Conservation (phyloP, 805 yeast species). For the Ogataea naganishii region DNA sequence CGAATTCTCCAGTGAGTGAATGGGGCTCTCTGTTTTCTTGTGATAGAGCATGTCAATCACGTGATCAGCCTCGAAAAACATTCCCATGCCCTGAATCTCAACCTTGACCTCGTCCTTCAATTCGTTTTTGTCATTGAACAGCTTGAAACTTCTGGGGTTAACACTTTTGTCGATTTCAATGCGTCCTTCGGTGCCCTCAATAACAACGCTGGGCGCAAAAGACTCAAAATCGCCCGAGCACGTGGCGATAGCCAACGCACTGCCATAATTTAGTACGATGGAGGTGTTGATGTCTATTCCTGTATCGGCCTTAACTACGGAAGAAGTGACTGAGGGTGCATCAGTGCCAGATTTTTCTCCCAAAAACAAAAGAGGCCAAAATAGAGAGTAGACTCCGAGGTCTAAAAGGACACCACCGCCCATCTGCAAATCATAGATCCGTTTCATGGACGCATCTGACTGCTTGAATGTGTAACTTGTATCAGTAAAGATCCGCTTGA, state of each 20-base stretch:
- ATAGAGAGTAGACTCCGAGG: constrained; percentile 43
- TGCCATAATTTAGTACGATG: constrained; percentile 27
- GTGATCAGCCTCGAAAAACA: constrained; percentile 48
- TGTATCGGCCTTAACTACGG: constrained; percentile 24
- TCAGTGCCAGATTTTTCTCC: constrained; percentile 21
- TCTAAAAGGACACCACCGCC: constrained; percentile 54
- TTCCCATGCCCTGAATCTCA: constrained; percentile 31
- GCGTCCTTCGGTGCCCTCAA: constrained; percentile 14
- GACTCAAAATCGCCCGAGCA: constrained; percentile 10
- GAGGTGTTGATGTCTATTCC: constrained; percentile 34
- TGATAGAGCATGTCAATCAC: constrained; percentile 34
- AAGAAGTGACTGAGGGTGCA: constrained; percentile 20
- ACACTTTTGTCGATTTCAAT: constrained; percentile 9
- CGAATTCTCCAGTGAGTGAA: constrained; percentile 33
- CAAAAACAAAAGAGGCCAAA: constrained; percentile 32
- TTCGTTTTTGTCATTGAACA: constrained; percentile 20
- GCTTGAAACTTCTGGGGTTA: constrained; percentile 17
- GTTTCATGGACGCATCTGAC: constrained; percentile 6
- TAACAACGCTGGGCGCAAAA: constrained; percentile 2
- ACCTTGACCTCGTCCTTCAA: constrained; percentile 16
- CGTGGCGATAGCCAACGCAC: constrained; percentile 31
- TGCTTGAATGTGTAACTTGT: constrained; percentile 13
- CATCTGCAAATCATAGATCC: constrained; percentile 32
- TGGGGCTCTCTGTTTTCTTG: constrained; percentile 28
- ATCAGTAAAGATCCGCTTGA: constrained; percentile 35